phyloP scores from a whole-genome alignment of 1,284 basidiomycete species.

The Athelia sp. region DNA sequence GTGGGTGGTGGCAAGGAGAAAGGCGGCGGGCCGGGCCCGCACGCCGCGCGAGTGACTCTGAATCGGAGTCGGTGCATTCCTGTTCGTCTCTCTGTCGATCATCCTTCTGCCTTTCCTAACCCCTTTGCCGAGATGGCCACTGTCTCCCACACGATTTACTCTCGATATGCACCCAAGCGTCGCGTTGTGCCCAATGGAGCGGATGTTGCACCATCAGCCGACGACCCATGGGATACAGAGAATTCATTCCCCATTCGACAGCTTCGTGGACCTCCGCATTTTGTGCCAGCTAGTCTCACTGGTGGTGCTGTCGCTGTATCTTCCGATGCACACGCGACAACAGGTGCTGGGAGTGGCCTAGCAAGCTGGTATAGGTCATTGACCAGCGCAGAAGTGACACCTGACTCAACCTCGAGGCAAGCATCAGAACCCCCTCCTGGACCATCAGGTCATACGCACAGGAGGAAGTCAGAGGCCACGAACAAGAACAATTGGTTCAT shows the following conservation, averaged over 20 bases:
- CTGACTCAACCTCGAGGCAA: slow-evolving; percentile 11
- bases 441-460: slow-evolving; percentile 6
- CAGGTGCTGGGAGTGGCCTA: slow-evolving; percentile 22
- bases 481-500: slow-evolving; percentile 68
- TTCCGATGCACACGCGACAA: slow-evolving; percentile 8
- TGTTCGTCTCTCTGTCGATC: neutral
- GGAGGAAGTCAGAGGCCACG: slow-evolving; percentile 17
- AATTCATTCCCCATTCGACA: slow-evolving; percentile 32
- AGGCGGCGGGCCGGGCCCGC: too few relatives aligned
- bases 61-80: neutral
- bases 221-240: slow-evolving; percentile 41
- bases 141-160: slow-evolving; percentile 45
- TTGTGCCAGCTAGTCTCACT: slow-evolving; percentile 51
- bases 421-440: too few relatives aligned
- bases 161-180: slow-evolving; percentile 42
- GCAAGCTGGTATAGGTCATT: slow-evolving; percentile 49
- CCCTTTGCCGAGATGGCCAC: slow-evolving; percentile 40
- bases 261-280: slow-evolving; percentile 37
- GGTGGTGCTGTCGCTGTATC: slow-evolving; percentile 32
- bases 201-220: slow-evolving; percentile 20
- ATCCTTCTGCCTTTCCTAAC: too few relatives aligned
- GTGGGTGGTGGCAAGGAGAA: too few relatives aligned
- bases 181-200: slow-evolving; percentile 1
- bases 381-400: slow-evolving; percentile 18
- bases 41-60: too few relatives aligned